Evolutionary conservation across 2,329 filamentous ascomycete genomes (phyloP).

Genomic region (Rasamsonia emersonii): DNA sequence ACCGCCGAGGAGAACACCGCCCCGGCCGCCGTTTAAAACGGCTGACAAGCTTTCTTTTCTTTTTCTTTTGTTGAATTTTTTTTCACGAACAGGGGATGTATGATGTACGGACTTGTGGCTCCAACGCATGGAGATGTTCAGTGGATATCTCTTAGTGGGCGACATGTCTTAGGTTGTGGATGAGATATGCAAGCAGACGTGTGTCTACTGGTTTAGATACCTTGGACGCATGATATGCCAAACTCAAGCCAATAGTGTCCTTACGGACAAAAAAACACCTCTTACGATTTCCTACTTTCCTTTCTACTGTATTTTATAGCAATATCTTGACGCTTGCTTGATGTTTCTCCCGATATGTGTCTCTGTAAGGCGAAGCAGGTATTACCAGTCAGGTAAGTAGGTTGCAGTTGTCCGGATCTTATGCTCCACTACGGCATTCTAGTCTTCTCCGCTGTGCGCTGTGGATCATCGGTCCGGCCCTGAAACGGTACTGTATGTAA

Average conservation of each 20-base stretch:
- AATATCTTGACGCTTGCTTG: too few species aligned
- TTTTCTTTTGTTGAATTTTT: slow-evolving; percentile 1
- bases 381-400: too few species aligned
- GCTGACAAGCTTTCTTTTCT: slow-evolving; percentile 20
- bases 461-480: too few species aligned
- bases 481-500: too few species aligned
- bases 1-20: slow-evolving; percentile 33
- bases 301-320: slow-evolving; percentile 35
- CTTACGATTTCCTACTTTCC: slow-evolving; percentile 14
- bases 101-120: slow-evolving; percentile 7
- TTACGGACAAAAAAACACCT: not conserved
- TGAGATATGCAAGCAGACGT: too few species aligned
- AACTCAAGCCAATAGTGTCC: not conserved
- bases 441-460: too few species aligned
- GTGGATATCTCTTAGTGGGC: slow-evolving; percentile 7
- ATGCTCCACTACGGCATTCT: too few species aligned
- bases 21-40: slow-evolving; percentile 28
- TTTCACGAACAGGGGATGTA: slow-evolving; percentile 9
- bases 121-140: slow-evolving; percentile 3
- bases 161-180: slow-evolving; percentile 3
- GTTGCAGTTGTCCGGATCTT: too few species aligned
- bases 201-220: slow-evolving; percentile 3
- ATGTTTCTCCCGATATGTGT: too few species aligned
- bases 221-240: slow-evolving; percentile 10
- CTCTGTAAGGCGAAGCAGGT: too few species aligned